A percentile compares a stretch with the other conserved stretches of the same genome.
phyloP scores from a whole-genome alignment of 1,284 basidiomycete species.

The Ganoderma leucocontextum region DNA sequence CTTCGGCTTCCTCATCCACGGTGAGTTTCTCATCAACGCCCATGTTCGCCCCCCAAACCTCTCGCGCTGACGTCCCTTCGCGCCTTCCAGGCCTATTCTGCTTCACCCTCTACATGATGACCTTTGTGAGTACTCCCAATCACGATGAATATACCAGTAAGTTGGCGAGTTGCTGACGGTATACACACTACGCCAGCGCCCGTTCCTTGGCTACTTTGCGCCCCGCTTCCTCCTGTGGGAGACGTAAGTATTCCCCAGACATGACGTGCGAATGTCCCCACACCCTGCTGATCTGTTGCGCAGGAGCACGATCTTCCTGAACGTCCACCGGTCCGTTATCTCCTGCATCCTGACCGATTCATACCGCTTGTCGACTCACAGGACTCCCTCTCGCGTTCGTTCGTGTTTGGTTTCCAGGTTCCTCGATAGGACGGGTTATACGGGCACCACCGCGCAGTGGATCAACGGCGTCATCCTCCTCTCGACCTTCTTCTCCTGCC shows the following conservation, averaged over 20 bases:
- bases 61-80: neutral
- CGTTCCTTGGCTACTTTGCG: slow-evolving; percentile 78
- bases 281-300: slow-evolving; percentile 2
- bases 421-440: slow-evolving; percentile 75
- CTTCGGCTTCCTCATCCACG: slow-evolving; percentile 73
- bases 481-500: slow-evolving; percentile 64
- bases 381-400: neutral
- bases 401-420: slow-evolving; percentile 54
- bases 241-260: slow-evolving; percentile 50
- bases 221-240: slow-evolving; percentile 81
- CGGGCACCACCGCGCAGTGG: slow-evolving; percentile 70
- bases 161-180: neutral
- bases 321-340: slow-evolving; percentile 70
- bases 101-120: slow-evolving; percentile 62
- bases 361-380: neutral
- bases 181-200: slow-evolving; percentile 53
- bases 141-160: neutral
- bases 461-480: slow-evolving; percentile 74
- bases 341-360: neutral
- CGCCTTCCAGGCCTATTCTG: slow-evolving; percentile 59
- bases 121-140: slow-evolving; percentile 58
- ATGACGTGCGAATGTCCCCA: neutral
- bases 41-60: too few species aligned
- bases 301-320: slow-evolving; percentile 81
- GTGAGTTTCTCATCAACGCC: slow-evolving; percentile 40